Percentiles rank a stretch among this genome's conserved stretches.
Conservation (phyloP, 1,284 basidiomycete genomes). For the Abortiporus biennis region DNA sequence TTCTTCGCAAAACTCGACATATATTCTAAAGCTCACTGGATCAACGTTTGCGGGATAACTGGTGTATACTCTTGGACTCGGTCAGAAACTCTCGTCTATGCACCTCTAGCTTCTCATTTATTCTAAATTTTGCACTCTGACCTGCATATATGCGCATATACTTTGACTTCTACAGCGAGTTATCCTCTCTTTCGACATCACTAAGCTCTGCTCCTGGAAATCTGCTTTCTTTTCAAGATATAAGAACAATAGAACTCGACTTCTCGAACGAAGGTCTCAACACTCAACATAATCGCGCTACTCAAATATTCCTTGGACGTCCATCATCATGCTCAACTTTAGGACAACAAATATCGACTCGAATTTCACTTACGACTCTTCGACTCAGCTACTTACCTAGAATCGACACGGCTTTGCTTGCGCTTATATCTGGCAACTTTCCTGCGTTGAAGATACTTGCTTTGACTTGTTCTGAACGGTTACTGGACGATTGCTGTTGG, state of each 20-base stretch:
- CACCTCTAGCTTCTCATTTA: no score
- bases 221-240: constrained; percentile 13
- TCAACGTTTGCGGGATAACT: constrained; percentile 13
- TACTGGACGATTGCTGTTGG: constrained; percentile 53
- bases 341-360: constrained; percentile 18
- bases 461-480: constrained; percentile 50
- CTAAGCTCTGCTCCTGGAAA: constrained; percentile 13
- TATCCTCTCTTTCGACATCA: constrained; percentile 12
- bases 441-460: constrained; percentile 39
- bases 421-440: constrained; percentile 38
- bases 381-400: constrained; percentile 46
- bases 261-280: constrained; percentile 21
- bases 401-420: constrained; percentile 43
- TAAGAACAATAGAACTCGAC: constrained; percentile 18
- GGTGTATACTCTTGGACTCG: constrained; percentile 21
- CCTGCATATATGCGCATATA: constrained; percentile 22
- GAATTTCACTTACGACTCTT: constrained; percentile 27
- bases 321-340: no score
- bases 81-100: constrained; percentile 16
- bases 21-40: constrained; percentile 23
- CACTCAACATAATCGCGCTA: constrained; percentile 19
- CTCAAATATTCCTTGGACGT: constrained; percentile 22
- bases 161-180: constrained; percentile 10
- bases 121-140: constrained; percentile 1
- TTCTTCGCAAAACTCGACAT: constrained; percentile 30